Base-by-base conservation (phyloP, 169 alveolate species). In the Eimeria zaria region DNA sequence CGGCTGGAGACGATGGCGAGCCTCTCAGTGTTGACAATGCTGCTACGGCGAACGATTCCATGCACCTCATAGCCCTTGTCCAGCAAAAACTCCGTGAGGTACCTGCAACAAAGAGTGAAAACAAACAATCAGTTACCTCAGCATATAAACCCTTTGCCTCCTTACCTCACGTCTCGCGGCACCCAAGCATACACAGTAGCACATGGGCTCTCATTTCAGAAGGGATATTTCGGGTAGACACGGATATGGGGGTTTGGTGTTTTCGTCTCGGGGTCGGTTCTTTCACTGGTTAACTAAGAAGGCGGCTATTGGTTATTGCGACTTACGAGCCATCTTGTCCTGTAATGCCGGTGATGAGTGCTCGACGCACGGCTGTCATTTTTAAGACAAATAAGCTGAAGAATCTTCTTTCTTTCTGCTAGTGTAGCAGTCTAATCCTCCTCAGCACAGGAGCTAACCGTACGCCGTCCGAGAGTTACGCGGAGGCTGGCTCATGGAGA, bases 271-370 rank as follows among this genome's bases (percentile, higher is more conserved):
- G 0, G 27, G 74, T 8, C 1, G 80, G 60, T 18, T 41, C 83
- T 39, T 41, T 27, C 48, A n/a, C n/a, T 46, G 53, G n/a, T 46
- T 20, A 12, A 27, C 48, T 27, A 18, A 53, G 41, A 46, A 24
- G 62, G 39, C 88, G 36, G 39, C 39, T 1, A 36, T 24, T n/a
- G 78, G 27, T 33, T 27, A 27, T 9, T 27, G 44, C 22, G 11
- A 36, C 97, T 62, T 36, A 95, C 71, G 98, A 97, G 69, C 99
- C 99, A 67, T 98, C 99, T 85, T 98, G 98, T 48, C 99, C 99
- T 5, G 99, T 98, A 64, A 97, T 98, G 27, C 99, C 99, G 30
- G 98, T 98, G 30, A 98, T 97, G 33, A 97, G 88, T 1, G 98
- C 98, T 48, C 95, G 73, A 11, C 95, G 90, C 36, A 18, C 1